A percentile compares a stretch with the other conserved stretches of the same genome.
Evolutionary conservation across 73 alveolate species (phyloP).

Genomic region (Blepharisma japonicum): DNA sequence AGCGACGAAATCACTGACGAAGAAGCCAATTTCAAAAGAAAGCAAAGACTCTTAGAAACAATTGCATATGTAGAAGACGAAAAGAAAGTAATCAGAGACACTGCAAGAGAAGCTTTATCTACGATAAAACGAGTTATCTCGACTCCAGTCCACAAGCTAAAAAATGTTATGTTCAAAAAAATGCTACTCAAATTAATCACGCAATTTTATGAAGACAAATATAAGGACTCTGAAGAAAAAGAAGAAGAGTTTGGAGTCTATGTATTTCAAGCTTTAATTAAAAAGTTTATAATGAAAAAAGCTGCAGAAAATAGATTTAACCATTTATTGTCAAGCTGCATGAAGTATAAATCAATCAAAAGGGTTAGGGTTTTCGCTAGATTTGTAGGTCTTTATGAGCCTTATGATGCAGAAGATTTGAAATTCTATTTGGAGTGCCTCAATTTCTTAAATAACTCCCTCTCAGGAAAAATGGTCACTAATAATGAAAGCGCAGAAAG

Average conservation of each 20-base stretch:
- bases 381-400: background rate
- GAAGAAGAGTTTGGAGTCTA: constrained; percentile 1
- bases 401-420: background rate
- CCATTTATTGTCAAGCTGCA: constrained; percentile 23
- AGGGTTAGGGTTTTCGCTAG: background rate
- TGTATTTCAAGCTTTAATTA: background rate
- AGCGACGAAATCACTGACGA: background rate
- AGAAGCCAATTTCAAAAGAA: background rate
- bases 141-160: constrained; percentile 17
- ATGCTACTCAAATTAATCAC: constrained; percentile 11
- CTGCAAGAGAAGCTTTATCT: background rate
- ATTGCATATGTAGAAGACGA: constrained; percentile 1
- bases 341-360: constrained; percentile 6
- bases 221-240: background rate
- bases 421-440: background rate
- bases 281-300: constrained; percentile 22
- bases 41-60: background rate
- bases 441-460: background rate
- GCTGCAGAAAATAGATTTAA: constrained; percentile 25
- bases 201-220: constrained; percentile 5
- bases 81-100: constrained; percentile 4
- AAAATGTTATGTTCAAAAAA: constrained; percentile 26
- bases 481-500: background rate
- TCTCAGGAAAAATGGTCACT: background rate
- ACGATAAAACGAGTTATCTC: background rate